Conservation (phyloP, 257 asterid species). For the Solanum rostratum region DNA sequence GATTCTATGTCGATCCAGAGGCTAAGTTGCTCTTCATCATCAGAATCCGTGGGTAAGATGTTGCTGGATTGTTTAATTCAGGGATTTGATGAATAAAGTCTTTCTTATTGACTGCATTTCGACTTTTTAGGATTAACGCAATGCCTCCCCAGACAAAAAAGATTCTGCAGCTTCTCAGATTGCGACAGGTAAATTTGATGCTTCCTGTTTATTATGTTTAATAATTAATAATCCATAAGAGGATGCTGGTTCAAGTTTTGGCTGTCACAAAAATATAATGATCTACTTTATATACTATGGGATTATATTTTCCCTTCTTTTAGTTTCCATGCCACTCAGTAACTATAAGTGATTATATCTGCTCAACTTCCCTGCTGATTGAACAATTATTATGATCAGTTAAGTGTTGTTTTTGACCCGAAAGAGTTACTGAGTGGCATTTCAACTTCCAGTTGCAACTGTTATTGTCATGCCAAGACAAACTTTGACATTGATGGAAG, state of each 20-base stretch:
- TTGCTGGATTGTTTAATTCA: neutral
- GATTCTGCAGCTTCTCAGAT: slow-evolving; percentile 54
- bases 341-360: neutral
- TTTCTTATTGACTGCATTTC: neutral
- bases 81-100: neutral
- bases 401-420: neutral
- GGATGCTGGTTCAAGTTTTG: neutral
- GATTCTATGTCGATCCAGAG: slow-evolving; percentile 65
- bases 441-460: neutral
- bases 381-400: neutral
- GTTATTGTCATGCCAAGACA: neutral
- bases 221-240: neutral
- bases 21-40: slow-evolving; percentile 55
- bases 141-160: slow-evolving; percentile 64
- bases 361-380: neutral
- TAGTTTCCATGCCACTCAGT: neutral
- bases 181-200: slow-evolving; percentile 39
- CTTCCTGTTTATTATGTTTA: neutral
- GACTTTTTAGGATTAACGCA: slow-evolving; percentile 46
- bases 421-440: neutral
- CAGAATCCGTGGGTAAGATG: slow-evolving; percentile 60
- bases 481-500: neutral
- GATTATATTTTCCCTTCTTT: neutral
- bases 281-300: neutral
- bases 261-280: neutral